Conservation (phyloP, 345 rosid genomes). For the Noccaea bulbosa region DNA sequence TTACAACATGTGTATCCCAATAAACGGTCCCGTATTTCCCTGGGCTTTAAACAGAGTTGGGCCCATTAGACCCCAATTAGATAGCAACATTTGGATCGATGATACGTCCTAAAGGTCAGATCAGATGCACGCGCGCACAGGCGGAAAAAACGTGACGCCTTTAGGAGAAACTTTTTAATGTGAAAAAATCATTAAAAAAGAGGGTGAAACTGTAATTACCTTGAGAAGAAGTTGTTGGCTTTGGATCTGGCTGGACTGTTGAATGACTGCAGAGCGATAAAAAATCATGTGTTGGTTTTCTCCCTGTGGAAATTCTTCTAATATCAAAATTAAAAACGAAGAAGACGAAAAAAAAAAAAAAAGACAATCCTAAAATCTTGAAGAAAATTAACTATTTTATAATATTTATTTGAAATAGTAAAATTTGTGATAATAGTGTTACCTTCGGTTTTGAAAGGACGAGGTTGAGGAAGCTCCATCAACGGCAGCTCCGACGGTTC, state of each 20-base stretch:
- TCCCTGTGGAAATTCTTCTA: slow-evolving; percentile 65
- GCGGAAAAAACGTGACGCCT: slow-evolving; percentile 53
- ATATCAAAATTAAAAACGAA: slow-evolving; percentile 38
- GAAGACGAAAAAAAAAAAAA: not conserved
- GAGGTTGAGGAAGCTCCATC: slow-evolving; percentile 93
- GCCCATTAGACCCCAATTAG: slow-evolving; percentile 31
- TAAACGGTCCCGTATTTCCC: slow-evolving; percentile 27
- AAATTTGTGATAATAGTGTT: slow-evolving; percentile 9
- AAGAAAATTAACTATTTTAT: not conserved
- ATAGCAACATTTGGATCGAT: slow-evolving; percentile 40
- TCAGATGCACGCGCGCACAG: slow-evolving; percentile 57
- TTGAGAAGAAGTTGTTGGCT: slow-evolving; percentile 58
- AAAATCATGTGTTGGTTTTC: slow-evolving; percentile 88
- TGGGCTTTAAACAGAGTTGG: slow-evolving; percentile 34
- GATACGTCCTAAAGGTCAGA: slow-evolving; percentile 42
- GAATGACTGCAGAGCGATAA: slow-evolving; percentile 87
- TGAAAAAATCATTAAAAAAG: slow-evolving; percentile 17
- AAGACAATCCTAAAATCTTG: not conserved
- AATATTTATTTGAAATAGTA: not conserved
- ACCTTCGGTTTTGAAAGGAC: slow-evolving; percentile 77
- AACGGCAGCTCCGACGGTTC: slow-evolving; percentile 19
- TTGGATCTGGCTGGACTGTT: slow-evolving; percentile 75
- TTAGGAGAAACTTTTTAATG: slow-evolving; percentile 28
- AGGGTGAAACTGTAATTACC: slow-evolving; percentile 51
- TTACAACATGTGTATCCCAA: slow-evolving; percentile 24